Evolutionary conservation across 495 filamentous ascomycete genomes (phyloP).

Genomic region (Penicillium pancosmium): DNA sequence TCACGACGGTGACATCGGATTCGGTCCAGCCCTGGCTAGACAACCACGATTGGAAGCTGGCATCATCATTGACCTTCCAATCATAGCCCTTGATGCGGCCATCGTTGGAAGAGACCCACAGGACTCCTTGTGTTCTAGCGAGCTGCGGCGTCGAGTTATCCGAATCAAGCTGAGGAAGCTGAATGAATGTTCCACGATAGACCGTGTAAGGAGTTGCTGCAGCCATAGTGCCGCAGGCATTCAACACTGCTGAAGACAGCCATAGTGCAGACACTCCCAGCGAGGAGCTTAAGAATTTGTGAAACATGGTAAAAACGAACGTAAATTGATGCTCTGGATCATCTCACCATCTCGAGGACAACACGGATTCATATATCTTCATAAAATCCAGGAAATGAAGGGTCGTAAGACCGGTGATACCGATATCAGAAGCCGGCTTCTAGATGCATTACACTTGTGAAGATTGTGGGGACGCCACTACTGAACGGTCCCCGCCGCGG

Average conservation of each 20-base stretch:
- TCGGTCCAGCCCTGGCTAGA: constrained; percentile 49
- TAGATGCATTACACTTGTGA: neutral
- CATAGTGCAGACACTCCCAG: constrained; percentile 8
- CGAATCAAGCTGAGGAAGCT: constrained; percentile 35
- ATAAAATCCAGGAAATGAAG: constrained; percentile 1
- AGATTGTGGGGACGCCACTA: constrained; percentile 12
- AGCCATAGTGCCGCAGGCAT: constrained; percentile 21
- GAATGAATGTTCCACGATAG: constrained; percentile 52
- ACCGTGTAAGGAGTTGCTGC: constrained; percentile 30
- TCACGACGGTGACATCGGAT: constrained; percentile 26
- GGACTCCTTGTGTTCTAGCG: constrained; percentile 53
- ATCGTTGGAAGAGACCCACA: constrained; percentile 62
- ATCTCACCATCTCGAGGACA: constrained; percentile 6
- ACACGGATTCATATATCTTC: constrained; percentile 18
- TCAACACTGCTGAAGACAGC: constrained; percentile 12
- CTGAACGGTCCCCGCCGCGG: constrained; percentile 11
- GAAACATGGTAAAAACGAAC: constrained; percentile 16
- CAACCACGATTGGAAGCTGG: constrained; percentile 42
- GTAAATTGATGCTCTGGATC: constrained; percentile 9
- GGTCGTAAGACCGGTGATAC: constrained; percentile 5
- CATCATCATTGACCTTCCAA: constrained; percentile 37
- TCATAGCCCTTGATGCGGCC: constrained; percentile 61
- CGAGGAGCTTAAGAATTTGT: constrained; percentile 8
- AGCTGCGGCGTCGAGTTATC: constrained; percentile 28
- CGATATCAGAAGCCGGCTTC: neutral